These are phyloP conservation scores for Epithemia pelagica DNA, from an alignment of 108 stramenopile genomes.

Conservation along the genomic window DNA sequence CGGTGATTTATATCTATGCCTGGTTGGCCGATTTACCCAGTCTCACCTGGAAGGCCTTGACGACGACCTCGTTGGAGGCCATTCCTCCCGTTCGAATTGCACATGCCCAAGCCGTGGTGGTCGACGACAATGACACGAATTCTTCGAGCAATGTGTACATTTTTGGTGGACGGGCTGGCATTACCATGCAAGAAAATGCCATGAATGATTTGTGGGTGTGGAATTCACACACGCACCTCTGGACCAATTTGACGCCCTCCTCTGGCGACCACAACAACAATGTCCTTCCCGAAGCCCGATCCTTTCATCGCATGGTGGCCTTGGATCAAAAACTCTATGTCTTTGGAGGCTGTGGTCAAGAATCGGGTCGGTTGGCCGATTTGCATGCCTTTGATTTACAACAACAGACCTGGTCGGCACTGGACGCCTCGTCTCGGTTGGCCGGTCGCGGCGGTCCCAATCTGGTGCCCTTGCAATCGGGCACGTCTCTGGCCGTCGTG, in stretches of 20 bases:
- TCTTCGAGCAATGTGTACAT: conserved; percentile 23
- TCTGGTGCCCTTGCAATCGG: conserved; percentile 28
- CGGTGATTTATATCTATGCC: neutral
- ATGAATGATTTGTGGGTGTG: conserved; percentile 60
- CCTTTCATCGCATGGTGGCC: conserved; percentile 57
- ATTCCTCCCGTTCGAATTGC: conserved; percentile 44
- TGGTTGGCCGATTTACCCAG: conserved; percentile 16
- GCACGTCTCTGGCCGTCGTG: conserved; percentile 29
- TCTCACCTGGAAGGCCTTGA: conserved; percentile 2
- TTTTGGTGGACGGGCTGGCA: conserved; percentile 62
- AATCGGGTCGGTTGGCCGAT: conserved; percentile 41
- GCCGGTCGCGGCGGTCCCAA: conserved; percentile 57
- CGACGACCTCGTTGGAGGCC: neutral
- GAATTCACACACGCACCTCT: conserved; percentile 26
- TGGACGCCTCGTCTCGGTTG: conserved; percentile 12
- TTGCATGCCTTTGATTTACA: conserved; percentile 47
- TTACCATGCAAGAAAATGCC: conserved; percentile 47
- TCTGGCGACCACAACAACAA: neutral
- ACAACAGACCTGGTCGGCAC: conserved; percentile 23
- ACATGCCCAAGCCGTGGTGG: conserved; percentile 47
- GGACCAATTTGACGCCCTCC: conserved; percentile 20
- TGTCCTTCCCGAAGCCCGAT: conserved; percentile 41
- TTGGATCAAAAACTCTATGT: conserved; percentile 37
- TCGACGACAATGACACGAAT: neutral
- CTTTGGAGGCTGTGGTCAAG: conserved; percentile 58